A percentile compares a stretch with the other conserved stretches of the same genome.
Evolutionary conservation across 2,329 filamentous ascomycete species (phyloP).

Genomic region (Ambrosiella beaveri): DNA sequence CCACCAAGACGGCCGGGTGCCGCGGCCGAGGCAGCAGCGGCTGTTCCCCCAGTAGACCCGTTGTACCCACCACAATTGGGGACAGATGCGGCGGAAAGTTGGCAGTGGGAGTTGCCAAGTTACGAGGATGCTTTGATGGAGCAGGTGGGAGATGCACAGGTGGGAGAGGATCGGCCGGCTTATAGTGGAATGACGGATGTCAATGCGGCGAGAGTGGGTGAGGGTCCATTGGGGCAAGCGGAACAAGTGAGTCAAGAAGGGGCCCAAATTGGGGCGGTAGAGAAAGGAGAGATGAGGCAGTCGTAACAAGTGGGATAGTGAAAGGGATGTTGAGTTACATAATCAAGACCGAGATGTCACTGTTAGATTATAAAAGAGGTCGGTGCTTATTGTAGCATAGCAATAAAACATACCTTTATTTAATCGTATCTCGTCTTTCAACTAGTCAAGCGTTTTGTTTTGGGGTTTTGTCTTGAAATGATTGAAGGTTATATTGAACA

Average conservation of each 20-base stretch:
- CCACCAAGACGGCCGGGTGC: conserved; percentile 14
- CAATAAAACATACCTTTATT: too few species aligned
- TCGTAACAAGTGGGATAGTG: too few species aligned
- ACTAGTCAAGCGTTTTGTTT: too few species aligned
- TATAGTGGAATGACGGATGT: conserved; percentile 46
- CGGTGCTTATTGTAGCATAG: too few species aligned
- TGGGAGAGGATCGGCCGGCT: conserved; percentile 38
- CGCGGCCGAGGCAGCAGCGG: conserved; percentile 16
- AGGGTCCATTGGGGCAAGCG: background rate
- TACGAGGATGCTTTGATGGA: conserved; percentile 88
- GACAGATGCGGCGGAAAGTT: conserved; percentile 24
- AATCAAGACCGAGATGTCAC: too few species aligned
- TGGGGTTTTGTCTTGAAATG: too few species aligned
- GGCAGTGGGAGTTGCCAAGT: conserved; percentile 75
- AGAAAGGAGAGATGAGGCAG: too few species aligned
- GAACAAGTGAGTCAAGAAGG: background rate
- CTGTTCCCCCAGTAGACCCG: conserved; percentile 26
- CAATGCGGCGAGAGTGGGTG: conserved; percentile 23
- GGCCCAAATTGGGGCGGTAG: too few species aligned
- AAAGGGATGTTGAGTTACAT: too few species aligned
- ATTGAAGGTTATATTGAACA: too few species aligned
- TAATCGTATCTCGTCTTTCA: too few species aligned
- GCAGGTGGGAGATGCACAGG: conserved; percentile 51
- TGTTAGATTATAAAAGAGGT: too few species aligned
- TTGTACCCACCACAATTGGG: conserved; percentile 43